Percentiles rank a stretch among this genome's conserved stretches.
Conservation (phyloP, 1,139 yeast genomes). For the Keqinozyma sinolaborantium region DNA sequence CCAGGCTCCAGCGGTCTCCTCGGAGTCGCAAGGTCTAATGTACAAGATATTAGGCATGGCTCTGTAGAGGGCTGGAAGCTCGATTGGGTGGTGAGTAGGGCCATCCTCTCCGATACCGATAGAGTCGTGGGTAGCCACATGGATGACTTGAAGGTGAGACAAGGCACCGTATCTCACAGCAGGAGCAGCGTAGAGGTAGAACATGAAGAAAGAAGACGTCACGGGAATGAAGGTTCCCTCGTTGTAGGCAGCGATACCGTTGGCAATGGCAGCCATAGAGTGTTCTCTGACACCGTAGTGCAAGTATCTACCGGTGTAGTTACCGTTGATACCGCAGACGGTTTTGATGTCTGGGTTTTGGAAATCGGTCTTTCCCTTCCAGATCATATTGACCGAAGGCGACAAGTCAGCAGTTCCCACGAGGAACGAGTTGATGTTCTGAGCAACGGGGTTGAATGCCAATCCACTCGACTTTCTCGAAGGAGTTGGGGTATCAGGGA, state of each 20-base stretch:
- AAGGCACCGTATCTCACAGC: constrained; percentile 34
- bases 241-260: constrained; percentile 33
- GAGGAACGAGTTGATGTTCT: constrained; percentile 15
- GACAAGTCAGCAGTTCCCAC: constrained; percentile 25
- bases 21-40: constrained; percentile 25
- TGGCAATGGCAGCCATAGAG: constrained; percentile 33
- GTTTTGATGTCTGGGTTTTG: constrained; percentile 19
- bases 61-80: constrained; percentile 24
- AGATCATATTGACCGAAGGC: constrained; percentile 23
- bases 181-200: constrained; percentile 33
- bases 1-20: constrained; percentile 28
- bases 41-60: constrained; percentile 28
- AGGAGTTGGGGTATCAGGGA: constrained; percentile 16
- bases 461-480: constrained; percentile 21
- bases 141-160: constrained; percentile 24
- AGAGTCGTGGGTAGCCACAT: constrained; percentile 37
- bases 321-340: constrained; percentile 21
- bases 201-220: constrained; percentile 33
- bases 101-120: constrained; percentile 38
- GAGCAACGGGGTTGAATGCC: constrained; percentile 16
- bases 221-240: constrained; percentile 30
- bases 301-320: constrained; percentile 23
- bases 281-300: constrained; percentile 34
- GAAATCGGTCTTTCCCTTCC: constrained; percentile 21
- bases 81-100: constrained; percentile 38